Evolutionary conservation across 177 flowering plant species (phyloP).

Genomic region (Telopea speciosissima): DNA sequence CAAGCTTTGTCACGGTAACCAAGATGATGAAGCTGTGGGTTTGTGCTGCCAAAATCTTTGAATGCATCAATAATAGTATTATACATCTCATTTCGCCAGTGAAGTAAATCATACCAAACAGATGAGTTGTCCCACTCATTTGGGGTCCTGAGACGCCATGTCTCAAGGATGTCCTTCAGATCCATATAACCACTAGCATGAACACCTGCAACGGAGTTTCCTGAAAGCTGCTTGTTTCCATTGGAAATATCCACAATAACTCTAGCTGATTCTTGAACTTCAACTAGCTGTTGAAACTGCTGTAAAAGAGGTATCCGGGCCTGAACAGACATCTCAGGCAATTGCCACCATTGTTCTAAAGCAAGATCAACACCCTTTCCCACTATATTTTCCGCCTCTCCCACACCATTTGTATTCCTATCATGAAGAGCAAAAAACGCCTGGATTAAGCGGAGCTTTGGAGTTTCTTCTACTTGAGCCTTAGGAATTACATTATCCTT

Average conservation of each 20-base stretch:
- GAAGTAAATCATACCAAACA: conserved; percentile 95
- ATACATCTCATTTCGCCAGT: conserved; percentile 99
- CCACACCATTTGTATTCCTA: conserved; percentile 70
- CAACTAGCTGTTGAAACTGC: conserved; percentile 97
- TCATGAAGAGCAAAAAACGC: conserved; percentile 92
- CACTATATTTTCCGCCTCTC: conserved; percentile 80
- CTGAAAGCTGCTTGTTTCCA: conserved; percentile 72
- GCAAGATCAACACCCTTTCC: conserved; percentile 95
- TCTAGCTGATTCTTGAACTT: conserved; percentile 93
- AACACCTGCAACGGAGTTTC: conserved; percentile 51
- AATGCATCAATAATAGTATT: conserved; percentile 94
- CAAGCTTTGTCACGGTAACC: conserved; percentile 99
- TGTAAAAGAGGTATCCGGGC: conserved; percentile 88
- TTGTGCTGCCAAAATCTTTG: conserved; percentile 69
- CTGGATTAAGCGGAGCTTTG: conserved; percentile 81
- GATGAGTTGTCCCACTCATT: conserved; percentile 98
- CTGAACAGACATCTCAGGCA: conserved; percentile 97
- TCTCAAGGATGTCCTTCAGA: conserved; percentile 95
- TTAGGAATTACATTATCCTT: conserved; percentile 90
- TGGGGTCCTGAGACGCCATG: conserved; percentile 97
- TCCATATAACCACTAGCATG: conserved; percentile 81
- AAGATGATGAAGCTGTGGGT: conserved; percentile 88
- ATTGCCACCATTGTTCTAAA: conserved; percentile 98
- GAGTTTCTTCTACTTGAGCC: conserved; percentile 96
- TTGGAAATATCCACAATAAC: conserved; percentile 77